Evolutionary conservation across 371 early-diverging fungal genomes (phyloP).

Genomic region (Vittaforma corneae): DNA sequence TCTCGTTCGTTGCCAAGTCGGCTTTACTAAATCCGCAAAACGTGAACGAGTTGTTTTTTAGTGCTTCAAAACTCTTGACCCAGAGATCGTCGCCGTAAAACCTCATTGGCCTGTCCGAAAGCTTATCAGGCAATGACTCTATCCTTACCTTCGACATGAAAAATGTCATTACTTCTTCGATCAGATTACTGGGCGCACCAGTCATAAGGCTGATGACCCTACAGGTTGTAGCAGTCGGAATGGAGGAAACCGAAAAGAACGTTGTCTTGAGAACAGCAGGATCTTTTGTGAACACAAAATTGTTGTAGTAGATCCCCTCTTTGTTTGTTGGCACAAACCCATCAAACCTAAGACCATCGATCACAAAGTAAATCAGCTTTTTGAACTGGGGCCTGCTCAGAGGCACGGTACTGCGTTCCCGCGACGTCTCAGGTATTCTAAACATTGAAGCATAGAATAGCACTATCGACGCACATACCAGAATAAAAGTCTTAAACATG

Average conservation of each 20-base stretch:
- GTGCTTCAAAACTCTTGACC: slow-evolving; percentile 48
- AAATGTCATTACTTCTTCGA: slow-evolving; percentile 47
- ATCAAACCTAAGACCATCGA: slow-evolving; percentile 57
- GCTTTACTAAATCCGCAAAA: slow-evolving; percentile 29
- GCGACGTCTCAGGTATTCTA: neutral
- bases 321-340: slow-evolving; percentile 22
- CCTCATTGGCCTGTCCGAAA: slow-evolving; percentile 15
- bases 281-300: slow-evolving; percentile 1
- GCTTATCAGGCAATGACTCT: slow-evolving; percentile 43
- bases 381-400: slow-evolving; percentile 6
- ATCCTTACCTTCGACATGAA: slow-evolving; percentile 4
- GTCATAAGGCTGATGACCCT: slow-evolving; percentile 46
- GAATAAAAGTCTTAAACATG: slow-evolving; percentile 8
- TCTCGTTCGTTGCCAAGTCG: slow-evolving; percentile 30
- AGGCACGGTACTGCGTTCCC: neutral
- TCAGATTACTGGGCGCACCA: slow-evolving; percentile 51
- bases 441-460: slow-evolving; percentile 17
- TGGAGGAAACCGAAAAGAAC: slow-evolving; percentile 47
- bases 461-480: neutral
- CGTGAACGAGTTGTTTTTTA: slow-evolving; percentile 10
- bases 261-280: neutral
- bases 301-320: slow-evolving; percentile 19
- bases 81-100: slow-evolving; percentile 59
- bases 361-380: slow-evolving; percentile 49
- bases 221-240: slow-evolving; percentile 55